A percentile compares a stretch with the other conserved stretches of the same genome.
Conservation (phyloP, 495 filamentous ascomycete genomes). For the Recurvomyces mirabilis region DNA sequence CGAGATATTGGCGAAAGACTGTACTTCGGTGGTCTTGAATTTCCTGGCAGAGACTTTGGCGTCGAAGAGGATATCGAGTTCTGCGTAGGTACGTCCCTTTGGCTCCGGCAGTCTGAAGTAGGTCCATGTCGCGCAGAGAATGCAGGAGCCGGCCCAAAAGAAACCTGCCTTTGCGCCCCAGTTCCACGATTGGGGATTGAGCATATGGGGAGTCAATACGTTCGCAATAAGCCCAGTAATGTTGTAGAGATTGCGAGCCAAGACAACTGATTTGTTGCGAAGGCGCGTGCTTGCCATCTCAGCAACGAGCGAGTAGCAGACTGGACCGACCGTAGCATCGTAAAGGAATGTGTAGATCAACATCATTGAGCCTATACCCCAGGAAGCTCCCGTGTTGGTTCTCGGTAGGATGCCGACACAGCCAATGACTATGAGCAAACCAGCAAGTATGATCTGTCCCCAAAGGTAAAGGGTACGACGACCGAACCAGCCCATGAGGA, state of each 20-base stretch:
- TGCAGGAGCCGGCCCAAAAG: conserved; percentile 10
- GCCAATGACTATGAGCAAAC: conserved; percentile 47
- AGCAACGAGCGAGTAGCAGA: conserved; percentile 56
- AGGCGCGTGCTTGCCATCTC: conserved; percentile 64
- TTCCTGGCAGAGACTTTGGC: conserved; percentile 9
- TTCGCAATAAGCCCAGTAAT: conserved; percentile 56
- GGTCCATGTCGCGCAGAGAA: conserved; percentile 28
- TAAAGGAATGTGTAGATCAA: conserved; percentile 63
- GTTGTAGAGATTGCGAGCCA: conserved; percentile 62
- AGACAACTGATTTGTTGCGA: conserved; percentile 65
- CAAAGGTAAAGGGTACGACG: conserved; percentile 29
- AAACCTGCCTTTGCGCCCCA: conserved; percentile 5
- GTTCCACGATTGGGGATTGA: not conserved
- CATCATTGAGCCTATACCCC: conserved; percentile 62
- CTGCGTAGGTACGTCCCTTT: conserved; percentile 16
- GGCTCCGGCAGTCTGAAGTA: conserved; percentile 39
- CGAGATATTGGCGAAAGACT: not conserved
- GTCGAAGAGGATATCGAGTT: conserved; percentile 15
- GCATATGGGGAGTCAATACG: conserved; percentile 41
- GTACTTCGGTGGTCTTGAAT: conserved; percentile 1
- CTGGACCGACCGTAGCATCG: conserved; percentile 64
- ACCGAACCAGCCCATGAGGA: conserved; percentile 27
- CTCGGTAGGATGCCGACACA: conserved; percentile 50
- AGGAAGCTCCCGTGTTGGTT: conserved; percentile 42
- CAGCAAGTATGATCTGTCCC: conserved; percentile 13